Base-by-base conservation (phyloP, 2,329 filamentous ascomycete genomes). In the Mollisiaceae sp. region DNA sequence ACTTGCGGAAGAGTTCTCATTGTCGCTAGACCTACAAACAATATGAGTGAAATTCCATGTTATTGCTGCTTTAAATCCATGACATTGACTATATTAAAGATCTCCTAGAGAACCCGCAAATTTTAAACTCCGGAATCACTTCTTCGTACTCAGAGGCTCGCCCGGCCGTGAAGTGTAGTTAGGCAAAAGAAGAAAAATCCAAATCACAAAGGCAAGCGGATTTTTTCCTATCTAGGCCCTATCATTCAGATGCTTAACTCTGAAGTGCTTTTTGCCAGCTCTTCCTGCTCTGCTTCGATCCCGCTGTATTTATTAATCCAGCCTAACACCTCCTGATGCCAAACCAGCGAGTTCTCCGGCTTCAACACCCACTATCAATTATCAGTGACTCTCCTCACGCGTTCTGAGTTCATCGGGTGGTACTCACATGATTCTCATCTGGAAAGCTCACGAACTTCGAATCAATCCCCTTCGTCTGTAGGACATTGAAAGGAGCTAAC, bases 271-370 rank as follows among this genome's bases (percentile, higher is more conserved):
- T 56, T 66, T 27, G 47, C 57, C 50, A 72, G 56, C 8, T 67
- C 64, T 22, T 72, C 67, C 22, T 71, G 68, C 65, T 75, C 69
- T 4, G 71, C 47, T n/a, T 77, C 74, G 20, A 86, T 74, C 0
- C 83, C 83, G 27, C 83, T 83, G 70, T 86, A 87, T 74, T 87
- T 85, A 72, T 89, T 89, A 69, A 89, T 89, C 88, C 91, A 97
- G 63, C 87, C 87, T 36, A 97, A 75, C 18, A 98, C 93, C 65
- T 93, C 91, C 63, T 86, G 86, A 74, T 98, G 93, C 95, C 95
- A 98, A 22, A 96, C 84, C 20, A 97, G 80, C 3, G 89, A 91
- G 77, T 98, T 98, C 79, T 97, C 94, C 0, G 91, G 92, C 76
- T 97, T 97, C 62, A 97, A 75, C 4, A 97, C 93, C 92, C 92